These are phyloP conservation scores for Syzygium malaccense DNA, from an alignment of 441 rosid genomes.

Conservation along the genomic window DNA sequence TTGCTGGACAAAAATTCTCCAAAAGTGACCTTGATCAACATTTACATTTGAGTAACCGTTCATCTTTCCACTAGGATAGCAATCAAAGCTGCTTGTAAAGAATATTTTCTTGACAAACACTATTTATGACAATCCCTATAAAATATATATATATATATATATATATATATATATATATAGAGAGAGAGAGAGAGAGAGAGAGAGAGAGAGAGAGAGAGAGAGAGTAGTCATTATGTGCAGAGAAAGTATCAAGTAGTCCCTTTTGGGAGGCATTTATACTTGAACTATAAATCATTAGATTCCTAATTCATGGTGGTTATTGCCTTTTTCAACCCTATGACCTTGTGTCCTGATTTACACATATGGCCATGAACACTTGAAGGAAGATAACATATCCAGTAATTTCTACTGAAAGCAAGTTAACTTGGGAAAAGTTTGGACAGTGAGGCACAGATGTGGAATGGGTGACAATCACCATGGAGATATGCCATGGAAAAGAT, in stretches of 20 bases:
- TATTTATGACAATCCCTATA: background rate
- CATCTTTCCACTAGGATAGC: background rate
- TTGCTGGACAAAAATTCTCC: background rate
- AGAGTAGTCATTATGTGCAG: background rate
- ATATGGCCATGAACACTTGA: background rate
- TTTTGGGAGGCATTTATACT: background rate
- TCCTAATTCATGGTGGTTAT: background rate
- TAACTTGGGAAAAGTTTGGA: background rate
- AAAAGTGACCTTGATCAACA: background rate
- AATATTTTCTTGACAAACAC: background rate
- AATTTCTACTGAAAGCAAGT: background rate
- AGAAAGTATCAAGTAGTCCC: background rate
- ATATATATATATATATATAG: no score
- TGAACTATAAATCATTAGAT: background rate
- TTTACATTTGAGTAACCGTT: background rate
- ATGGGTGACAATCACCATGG: background rate
- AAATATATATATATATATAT: background rate
- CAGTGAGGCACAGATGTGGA: background rate
- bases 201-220: no score
- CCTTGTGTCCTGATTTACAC: background rate
- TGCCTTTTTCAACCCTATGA: background rate
- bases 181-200: no score
- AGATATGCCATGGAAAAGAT: background rate
- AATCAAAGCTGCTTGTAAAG: background rate
- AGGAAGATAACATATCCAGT: background rate